phyloP scores from a whole-genome alignment of 2,329 filamentous ascomycete genomes.

The Fusarium penzigii region DNA sequence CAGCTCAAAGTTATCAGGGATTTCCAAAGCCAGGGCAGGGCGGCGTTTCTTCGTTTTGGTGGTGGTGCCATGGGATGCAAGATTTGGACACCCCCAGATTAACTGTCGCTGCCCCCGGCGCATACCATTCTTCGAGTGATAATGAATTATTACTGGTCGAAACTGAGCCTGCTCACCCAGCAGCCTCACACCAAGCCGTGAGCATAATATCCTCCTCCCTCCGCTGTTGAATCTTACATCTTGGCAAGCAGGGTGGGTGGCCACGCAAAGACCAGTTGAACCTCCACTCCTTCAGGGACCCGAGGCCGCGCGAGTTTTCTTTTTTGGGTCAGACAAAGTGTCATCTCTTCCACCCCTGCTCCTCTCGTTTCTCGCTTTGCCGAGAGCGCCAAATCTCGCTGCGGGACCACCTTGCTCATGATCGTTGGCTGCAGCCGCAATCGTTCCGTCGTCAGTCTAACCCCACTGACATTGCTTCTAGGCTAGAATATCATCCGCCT shows the following conservation, averaged over 20 bases:
- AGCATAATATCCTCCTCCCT: slow-evolving; percentile 32
- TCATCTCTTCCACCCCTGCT: slow-evolving; percentile 17
- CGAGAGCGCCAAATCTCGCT: slow-evolving; percentile 23
- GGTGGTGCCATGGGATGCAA: slow-evolving; percentile 3
- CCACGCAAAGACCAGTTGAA: slow-evolving; percentile 23
- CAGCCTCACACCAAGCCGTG: slow-evolving; percentile 29
- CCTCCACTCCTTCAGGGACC: slow-evolving; percentile 21
- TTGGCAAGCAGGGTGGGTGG: slow-evolving; percentile 28
- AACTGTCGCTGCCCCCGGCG: not conserved
- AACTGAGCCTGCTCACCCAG: not conserved
- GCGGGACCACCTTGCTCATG: slow-evolving; percentile 15
- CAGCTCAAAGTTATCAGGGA: not conserved
- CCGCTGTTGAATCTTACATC: slow-evolving; percentile 28
- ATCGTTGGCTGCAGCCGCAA: slow-evolving; percentile 9
- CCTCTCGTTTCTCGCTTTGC: slow-evolving; percentile 27
- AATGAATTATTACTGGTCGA: slow-evolving; percentile 17
- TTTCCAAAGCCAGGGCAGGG: slow-evolving; percentile 6
- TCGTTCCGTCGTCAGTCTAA: slow-evolving; percentile 1
- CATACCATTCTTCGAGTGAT: not conserved
- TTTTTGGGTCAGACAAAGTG: slow-evolving; percentile 24
- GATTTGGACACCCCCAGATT: slow-evolving; percentile 2
- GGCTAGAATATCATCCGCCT: not conserved
- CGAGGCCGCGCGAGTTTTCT: slow-evolving; percentile 25
- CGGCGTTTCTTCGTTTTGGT: not conserved
- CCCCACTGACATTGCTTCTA: slow-evolving; percentile 6